phyloP scores from a whole-genome alignment of 1,284 basidiomycete species.

The Earliella scabrosa region DNA sequence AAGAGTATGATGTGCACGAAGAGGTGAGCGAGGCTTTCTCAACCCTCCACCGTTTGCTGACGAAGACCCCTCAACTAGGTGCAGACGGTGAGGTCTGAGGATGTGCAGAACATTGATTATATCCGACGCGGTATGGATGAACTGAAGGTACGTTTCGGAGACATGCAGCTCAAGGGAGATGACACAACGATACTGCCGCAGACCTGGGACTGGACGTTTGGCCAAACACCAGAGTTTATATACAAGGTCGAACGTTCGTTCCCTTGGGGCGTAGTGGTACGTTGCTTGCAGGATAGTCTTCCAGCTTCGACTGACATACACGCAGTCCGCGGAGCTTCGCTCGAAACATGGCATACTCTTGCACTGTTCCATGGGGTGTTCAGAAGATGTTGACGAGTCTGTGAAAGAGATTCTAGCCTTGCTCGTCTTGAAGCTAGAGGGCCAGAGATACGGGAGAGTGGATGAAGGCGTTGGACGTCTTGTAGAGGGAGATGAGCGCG shows the following conservation, averaged over 20 bases:
- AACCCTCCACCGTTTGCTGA: no score
- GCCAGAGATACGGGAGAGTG: conserved; percentile 54
- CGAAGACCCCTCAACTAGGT: conserved; percentile 31
- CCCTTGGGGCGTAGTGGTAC: conserved; percentile 63
- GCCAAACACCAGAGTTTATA: conserved; percentile 94
- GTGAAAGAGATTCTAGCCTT: conserved; percentile 24
- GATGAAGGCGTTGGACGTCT: conserved; percentile 31
- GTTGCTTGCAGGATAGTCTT: conserved; percentile 27
- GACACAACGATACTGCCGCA: conserved; percentile 34
- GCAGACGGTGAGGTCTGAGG: conserved; percentile 45
- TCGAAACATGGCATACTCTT: conserved; percentile 68
- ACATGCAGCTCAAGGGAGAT: not conserved
- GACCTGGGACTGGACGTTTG: conserved; percentile 94
- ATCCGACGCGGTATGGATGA: conserved; percentile 75
- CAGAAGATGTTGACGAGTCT: conserved; percentile 22
- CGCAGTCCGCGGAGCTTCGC: conserved; percentile 50
- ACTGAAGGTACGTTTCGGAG: conserved; percentile 55
- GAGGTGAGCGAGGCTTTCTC: conserved; percentile 38
- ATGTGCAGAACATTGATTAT: conserved; percentile 50
- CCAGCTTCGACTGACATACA: not conserved
- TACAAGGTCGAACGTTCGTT: conserved; percentile 56
- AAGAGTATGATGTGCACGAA: conserved; percentile 61
- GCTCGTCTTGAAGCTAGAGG: conserved; percentile 39
- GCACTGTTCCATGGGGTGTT: conserved; percentile 46
- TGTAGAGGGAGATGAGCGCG: conserved; percentile 20